phyloP scores from a whole-genome alignment of 495 filamentous ascomycete species.

The Echria macrotheca region DNA sequence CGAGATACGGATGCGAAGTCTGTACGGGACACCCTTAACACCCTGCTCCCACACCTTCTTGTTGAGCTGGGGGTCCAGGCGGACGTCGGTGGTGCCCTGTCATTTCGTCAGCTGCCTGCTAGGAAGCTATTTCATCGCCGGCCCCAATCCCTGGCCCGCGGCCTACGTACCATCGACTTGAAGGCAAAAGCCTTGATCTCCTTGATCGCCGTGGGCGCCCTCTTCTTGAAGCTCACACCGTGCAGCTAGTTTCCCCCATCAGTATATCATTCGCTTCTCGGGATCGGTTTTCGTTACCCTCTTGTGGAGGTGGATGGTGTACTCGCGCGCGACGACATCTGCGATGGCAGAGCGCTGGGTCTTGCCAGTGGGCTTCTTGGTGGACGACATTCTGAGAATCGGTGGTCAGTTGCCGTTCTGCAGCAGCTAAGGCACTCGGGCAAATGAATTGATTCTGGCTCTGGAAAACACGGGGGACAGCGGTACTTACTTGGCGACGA shows the following conservation, averaged over 20 bases:
- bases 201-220: conserved; percentile 96
- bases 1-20: conserved; percentile 94
- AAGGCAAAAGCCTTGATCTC: conserved; percentile 92
- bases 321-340: conserved; percentile 98
- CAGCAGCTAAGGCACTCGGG: neutral
- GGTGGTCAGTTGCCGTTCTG: conserved; percentile 8
- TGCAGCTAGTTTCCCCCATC: conserved; percentile 63
- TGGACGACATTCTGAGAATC: conserved; percentile 62
- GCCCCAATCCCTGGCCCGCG: conserved; percentile 6
- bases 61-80: conserved; percentile 95
- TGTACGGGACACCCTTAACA: conserved; percentile 96
- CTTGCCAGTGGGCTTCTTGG: conserved; percentile 66
- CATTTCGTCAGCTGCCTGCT: conserved; percentile 22
- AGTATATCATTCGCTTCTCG: conserved; percentile 6
- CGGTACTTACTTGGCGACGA: conserved; percentile 31
- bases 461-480: neutral
- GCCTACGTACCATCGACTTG: conserved; percentile 82
- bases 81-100: conserved; percentile 95
- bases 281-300: conserved; percentile 62
- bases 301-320: conserved; percentile 99
- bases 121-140: neutral
- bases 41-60: conserved; percentile 99
- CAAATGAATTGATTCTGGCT: conserved; percentile 6
- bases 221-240: conserved; percentile 99
- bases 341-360: conserved; percentile 83